phyloP scores from a whole-genome alignment of 78 protist genomes.

The Dictyostelium firmibasis region DNA sequence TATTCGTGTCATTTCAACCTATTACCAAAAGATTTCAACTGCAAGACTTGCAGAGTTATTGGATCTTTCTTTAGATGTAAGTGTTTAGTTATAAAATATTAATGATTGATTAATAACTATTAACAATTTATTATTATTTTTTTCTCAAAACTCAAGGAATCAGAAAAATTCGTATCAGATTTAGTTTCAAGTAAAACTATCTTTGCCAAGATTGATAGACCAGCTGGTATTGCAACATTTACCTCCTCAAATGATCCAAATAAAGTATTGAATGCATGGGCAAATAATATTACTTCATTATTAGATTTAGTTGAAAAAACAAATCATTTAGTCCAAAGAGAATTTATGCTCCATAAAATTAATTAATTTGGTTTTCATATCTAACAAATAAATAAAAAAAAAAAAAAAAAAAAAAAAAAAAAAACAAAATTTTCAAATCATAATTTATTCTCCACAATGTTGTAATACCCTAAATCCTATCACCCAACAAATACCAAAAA shows the following conservation, averaged over 20 bases:
- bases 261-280: constrained; percentile 85
- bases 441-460: neutral
- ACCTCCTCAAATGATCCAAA: constrained; percentile 41
- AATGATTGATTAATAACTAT: no score
- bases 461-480: neutral
- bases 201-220: constrained; percentile 87
- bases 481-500: neutral
- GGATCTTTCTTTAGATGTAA: constrained; percentile 63
- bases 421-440: neutral
- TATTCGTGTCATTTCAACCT: constrained; percentile 79
- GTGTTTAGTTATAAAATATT: constrained; percentile 24
- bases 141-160: constrained; percentile 11
- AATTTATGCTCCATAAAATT: constrained; percentile 81
- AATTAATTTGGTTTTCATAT: neutral
- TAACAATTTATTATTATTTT: no score
- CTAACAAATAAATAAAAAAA: neutral
- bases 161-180: constrained; percentile 77
- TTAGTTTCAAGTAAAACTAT: constrained; percentile 71
- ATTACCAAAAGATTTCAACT: constrained; percentile 83
- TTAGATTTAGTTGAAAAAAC: constrained; percentile 83
- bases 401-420: neutral
- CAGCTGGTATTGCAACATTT: constrained; percentile 80
- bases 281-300: constrained; percentile 60
- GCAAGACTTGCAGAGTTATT: constrained; percentile 80
- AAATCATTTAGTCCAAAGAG: constrained; percentile 90